Conservation (phyloP, 179 eudicot species). For the Spinacia oleracea region DNA sequence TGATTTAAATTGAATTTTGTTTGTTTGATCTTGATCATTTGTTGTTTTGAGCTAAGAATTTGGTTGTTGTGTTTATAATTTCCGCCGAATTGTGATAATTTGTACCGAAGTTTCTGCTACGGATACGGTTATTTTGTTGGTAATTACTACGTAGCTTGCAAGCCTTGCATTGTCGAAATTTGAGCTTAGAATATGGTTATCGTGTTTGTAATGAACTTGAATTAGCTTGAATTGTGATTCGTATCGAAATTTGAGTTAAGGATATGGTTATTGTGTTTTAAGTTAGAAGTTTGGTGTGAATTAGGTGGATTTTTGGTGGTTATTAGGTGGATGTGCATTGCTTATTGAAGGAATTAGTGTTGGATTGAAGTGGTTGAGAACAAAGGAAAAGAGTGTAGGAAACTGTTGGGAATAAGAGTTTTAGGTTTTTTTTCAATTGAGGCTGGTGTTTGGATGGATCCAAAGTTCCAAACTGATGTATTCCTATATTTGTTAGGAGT, state of each 20-base stretch:
- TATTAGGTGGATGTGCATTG: not conserved
- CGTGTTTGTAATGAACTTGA: too few relatives aligned
- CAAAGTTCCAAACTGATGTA: not conserved
- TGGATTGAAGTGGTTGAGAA: not conserved
- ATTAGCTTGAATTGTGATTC: not conserved
- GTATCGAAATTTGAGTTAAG: not conserved
- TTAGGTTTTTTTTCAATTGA: not conserved
- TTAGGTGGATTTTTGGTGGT: conserved; percentile 1
- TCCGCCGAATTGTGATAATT: too few relatives aligned
- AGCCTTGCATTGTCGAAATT: not conserved
- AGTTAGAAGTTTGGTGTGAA: not conserved
- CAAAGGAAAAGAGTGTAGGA: not conserved
- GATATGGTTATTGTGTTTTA: not conserved
- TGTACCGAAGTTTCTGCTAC: too few relatives aligned
- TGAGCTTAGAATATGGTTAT: not conserved
- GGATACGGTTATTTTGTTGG: too few relatives aligned
- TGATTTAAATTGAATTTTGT: not conserved
- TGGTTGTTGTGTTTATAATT: not conserved
- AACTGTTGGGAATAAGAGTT: not conserved
- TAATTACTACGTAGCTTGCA: too few relatives aligned
- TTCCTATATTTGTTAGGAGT: not conserved
- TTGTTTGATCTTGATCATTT: not conserved
- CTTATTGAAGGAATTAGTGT: not conserved
- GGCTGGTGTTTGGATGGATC: not conserved
- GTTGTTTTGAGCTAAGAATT: not conserved